Base-by-base conservation (phyloP, 768 basidiomycete species). In the Mycena chlorophos region DNA sequence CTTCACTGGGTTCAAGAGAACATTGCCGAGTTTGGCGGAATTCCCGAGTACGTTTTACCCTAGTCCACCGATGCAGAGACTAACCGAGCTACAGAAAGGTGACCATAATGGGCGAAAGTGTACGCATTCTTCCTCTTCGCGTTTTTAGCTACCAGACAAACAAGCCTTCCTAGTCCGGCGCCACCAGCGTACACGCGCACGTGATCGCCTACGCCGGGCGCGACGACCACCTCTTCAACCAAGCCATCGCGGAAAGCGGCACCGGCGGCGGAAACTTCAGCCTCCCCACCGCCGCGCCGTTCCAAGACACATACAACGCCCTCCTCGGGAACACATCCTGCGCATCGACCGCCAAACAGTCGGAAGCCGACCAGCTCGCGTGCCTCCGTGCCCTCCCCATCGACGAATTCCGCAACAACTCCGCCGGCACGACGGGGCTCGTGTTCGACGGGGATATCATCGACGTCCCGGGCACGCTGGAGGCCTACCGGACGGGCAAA, bases 1-100 rank as follows among this genome's bases (percentile, higher is more conserved):
- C 54, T 75, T 20, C 66, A 71, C 26, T 75, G 73, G 73, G 64
- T 72, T 4, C 66, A 69, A 43, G 61, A 69, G 40, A 68, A 73
- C 48, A 74, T 75, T 17, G 56, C 55, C 4, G 28, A 61, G 28
- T 69, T 71, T 51, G 69, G 67, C 2, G 68, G 67, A 1, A 49
- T 67, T 45, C 68, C 66, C 0, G 45, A 58, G 49, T 60, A 55
- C 19, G 20, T 62, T 68, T 14, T 60, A 70, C n/a, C 37, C 31
- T 29, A 2, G 16, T 17, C 19, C 3, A 16, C n/a, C 16, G 14
- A 23, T 29, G 4, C 31, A 4, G 17, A 2, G n/a, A 55, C 13
- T 26, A 6, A 4, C 6, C 14, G 28, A 16, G 3, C 39, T 20
- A 2, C 30, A 61, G 60, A 22, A 54, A 52, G 31, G 60, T 61